A percentile compares a stretch with the other conserved stretches of the same genome.
phyloP scores from a whole-genome alignment of 192 early-diverging fungal species.

The Cladochytrium replicatum region DNA sequence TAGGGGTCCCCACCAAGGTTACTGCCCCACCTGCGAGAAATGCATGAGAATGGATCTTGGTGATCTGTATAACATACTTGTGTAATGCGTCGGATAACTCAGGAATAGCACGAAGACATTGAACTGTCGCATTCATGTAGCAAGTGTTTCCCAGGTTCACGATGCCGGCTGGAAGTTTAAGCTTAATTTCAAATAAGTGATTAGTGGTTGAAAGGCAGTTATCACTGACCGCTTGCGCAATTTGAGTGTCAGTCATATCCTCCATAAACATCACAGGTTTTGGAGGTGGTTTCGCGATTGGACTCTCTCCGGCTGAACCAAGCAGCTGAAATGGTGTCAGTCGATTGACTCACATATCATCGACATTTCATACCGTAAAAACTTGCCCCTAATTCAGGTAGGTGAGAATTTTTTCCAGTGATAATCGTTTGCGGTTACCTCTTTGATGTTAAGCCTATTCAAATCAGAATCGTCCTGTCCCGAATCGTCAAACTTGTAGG shows the following conservation, averaged over 20 bases:
- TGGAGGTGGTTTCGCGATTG: conserved; percentile 67
- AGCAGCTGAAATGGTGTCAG: no score
- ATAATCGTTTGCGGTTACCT: no score
- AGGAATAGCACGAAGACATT: conserved; percentile 83
- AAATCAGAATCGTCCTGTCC: conserved; percentile 71
- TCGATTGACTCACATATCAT: no score
- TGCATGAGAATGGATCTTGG: no score
- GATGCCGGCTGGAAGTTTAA: conserved; percentile 84
- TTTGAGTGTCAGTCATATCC: conserved; percentile 82
- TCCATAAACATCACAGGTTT: conserved; percentile 72
- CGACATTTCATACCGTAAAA: conserved; percentile 31
- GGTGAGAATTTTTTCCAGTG: no score
- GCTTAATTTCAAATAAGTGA: no score
- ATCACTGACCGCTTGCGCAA: conserved; percentile 67
- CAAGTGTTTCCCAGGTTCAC: conserved; percentile 85
- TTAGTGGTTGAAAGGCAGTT: no score
- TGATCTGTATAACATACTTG: conserved; percentile 24
- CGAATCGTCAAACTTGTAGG: no score
- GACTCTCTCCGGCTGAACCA: conserved; percentile 90
- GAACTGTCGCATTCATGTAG: conserved; percentile 77
- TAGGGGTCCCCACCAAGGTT: conserved; percentile 38
- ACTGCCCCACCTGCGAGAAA: conserved; percentile 33
- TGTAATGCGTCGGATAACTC: conserved; percentile 62
- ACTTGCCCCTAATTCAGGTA: conserved; percentile 5
- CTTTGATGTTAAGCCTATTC: conserved; percentile 61